Evolutionary conservation across 371 early-diverging fungal genomes (phyloP).

Genomic region (Zychaea mexicana): DNA sequence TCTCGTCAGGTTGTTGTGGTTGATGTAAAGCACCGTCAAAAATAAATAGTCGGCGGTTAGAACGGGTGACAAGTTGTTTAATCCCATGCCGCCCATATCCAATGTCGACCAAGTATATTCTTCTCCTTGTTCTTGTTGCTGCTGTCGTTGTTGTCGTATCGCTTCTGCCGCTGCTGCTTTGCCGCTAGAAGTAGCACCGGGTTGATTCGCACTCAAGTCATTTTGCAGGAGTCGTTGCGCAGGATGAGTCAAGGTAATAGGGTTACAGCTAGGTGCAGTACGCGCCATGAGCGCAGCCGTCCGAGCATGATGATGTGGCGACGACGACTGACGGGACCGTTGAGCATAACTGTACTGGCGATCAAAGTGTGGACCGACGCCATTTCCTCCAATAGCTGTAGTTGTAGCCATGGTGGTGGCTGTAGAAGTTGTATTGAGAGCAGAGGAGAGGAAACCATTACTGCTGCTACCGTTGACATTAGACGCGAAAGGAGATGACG

Average conservation of each 20-base stretch:
- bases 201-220: not conserved
- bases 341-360: conserved; percentile 75
- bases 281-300: conserved; percentile 72
- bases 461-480: conserved; percentile 21
- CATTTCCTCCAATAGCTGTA: not conserved
- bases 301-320: conserved; percentile 90
- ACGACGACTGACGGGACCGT: conserved; percentile 73
- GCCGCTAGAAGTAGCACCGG: too few relatives aligned
- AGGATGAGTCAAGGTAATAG: not conserved
- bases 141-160: conserved; percentile 15
- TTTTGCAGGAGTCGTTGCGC: not conserved
- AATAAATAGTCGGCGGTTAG: conserved; percentile 78
- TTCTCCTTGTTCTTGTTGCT: not conserved
- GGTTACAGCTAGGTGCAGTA: conserved; percentile 23
- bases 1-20: conserved; percentile 88
- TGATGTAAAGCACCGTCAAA: conserved; percentile 90
- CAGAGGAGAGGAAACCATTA: not conserved
- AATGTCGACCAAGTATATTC: conserved; percentile 72
- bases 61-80: conserved; percentile 74
- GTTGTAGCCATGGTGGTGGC: conserved; percentile 25
- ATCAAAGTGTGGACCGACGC: conserved; percentile 54
- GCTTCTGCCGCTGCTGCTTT: conserved; percentile 2
- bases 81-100: conserved; percentile 93
- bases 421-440: not conserved
- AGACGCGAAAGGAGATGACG: not conserved